Percentiles rank a stretch among this genome's conserved stretches.
Conservation (phyloP, 345 rosid species). For the Rubroshorea leprosula region DNA sequence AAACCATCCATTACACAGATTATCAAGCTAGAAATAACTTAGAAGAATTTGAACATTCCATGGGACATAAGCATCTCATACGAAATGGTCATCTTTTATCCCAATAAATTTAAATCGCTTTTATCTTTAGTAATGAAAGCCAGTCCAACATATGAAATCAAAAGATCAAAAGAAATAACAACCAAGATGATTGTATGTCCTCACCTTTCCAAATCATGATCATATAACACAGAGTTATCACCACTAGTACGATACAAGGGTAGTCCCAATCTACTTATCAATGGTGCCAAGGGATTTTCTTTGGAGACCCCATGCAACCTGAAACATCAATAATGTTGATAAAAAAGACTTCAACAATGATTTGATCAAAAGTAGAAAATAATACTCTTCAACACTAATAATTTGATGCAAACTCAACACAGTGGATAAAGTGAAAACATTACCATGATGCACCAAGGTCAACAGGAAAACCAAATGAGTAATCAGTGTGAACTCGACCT, state of each 20-base stretch:
- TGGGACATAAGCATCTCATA: neutral
- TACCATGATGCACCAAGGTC: slow-evolving; percentile 99
- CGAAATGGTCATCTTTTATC: neutral
- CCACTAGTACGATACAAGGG: slow-evolving; percentile 93
- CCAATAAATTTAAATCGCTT: neutral
- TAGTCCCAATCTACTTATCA: slow-evolving; percentile 78
- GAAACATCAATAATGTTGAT: slow-evolving; percentile 14
- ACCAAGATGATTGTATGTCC: slow-evolving; percentile 4
- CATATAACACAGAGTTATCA: slow-evolving; percentile 90
- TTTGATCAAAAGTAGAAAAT: neutral
- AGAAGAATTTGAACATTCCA: neutral
- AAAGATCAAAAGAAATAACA: neutral
- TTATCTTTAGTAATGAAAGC: neutral
- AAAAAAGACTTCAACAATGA: neutral
- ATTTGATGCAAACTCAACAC: neutral
- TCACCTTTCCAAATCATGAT: slow-evolving; percentile 94
- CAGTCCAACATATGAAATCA: neutral
- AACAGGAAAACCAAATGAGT: slow-evolving; percentile 84
- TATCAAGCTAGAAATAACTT: neutral
- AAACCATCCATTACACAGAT: neutral
- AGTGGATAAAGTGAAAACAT: neutral
- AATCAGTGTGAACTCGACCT: slow-evolving; percentile 75
- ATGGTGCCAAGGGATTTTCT: slow-evolving; percentile 89
- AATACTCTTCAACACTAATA: neutral
- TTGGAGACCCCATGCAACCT: slow-evolving; percentile 96